Percentiles rank a stretch among this genome's conserved stretches.
These are phyloP conservation scores for Allomyces macrogynus DNA, from an alignment of 192 early-diverging fungal species.

Conservation along the genomic window DNA sequence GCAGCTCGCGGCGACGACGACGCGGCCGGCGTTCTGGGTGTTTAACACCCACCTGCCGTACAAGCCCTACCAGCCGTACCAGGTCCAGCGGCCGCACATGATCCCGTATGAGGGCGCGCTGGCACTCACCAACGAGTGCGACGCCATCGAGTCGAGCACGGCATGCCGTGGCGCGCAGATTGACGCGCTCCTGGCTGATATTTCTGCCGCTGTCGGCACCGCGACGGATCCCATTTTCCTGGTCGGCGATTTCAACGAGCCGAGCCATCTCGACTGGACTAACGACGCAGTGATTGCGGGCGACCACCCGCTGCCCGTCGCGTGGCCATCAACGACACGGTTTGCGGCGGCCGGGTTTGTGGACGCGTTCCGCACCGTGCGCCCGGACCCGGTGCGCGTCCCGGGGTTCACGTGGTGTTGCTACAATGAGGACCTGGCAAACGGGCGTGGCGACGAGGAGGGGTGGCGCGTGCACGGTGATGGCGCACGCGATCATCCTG, in stretches of 20 bases:
- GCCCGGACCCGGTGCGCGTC: neutral
- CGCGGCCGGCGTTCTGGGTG: constrained; percentile 12
- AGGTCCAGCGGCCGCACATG: constrained; percentile 8
- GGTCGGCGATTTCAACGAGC: constrained; percentile 19
- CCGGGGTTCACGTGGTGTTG: neutral
- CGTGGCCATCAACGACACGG: constrained; percentile 11
- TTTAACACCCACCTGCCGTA: constrained; percentile 19
- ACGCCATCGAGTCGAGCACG: constrained; percentile 11
- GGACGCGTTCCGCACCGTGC: constrained; percentile 12
- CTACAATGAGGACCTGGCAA: neutral
- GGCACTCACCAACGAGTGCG: constrained; percentile 9
- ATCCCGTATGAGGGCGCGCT: constrained; percentile 15
- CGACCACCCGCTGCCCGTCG: constrained; percentile 11
- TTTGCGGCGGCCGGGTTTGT: constrained; percentile 12
- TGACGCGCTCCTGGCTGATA: constrained; percentile 9
- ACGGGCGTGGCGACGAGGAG: neutral
- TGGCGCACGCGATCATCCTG: neutral
- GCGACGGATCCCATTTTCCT: constrained; percentile 14
- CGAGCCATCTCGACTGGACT: constrained; percentile 19
- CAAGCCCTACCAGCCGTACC: constrained; percentile 20
- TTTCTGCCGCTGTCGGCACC: constrained; percentile 7
- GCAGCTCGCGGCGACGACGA: constrained; percentile 11
- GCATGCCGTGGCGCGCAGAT: constrained; percentile 13
- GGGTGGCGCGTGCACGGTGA: neutral
- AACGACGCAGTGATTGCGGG: constrained; percentile 10